A percentile compares a stretch with the other conserved stretches of the same genome.
These are phyloP conservation scores for Alternaria sp. DNA, from an alignment of 2,329 filamentous ascomycete species.

Conservation along the genomic window DNA sequence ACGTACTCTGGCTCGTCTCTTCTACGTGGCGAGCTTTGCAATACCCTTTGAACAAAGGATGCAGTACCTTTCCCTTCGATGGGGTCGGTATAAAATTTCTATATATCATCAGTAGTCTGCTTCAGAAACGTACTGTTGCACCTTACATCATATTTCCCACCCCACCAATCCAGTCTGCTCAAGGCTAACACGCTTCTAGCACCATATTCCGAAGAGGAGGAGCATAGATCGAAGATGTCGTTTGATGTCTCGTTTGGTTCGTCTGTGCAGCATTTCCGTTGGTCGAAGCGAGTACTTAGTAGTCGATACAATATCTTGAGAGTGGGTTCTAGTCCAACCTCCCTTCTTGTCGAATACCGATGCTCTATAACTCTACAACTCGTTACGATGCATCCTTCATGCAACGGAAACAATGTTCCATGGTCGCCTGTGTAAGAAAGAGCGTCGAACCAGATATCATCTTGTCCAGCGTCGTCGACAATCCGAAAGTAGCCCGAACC, in stretches of 20 bases:
- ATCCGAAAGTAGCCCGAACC: constrained; percentile 29
- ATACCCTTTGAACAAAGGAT: constrained; percentile 18
- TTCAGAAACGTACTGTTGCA: neutral
- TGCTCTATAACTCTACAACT: constrained; percentile 28
- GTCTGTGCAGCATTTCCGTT: neutral
- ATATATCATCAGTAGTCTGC: neutral
- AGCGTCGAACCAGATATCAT: constrained; percentile 26
- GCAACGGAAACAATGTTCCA: constrained; percentile 36
- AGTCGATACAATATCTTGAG: constrained; percentile 21
- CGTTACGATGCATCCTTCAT: constrained; percentile 34
- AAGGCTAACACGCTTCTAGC: constrained; percentile 32
- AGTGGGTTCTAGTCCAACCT: constrained; percentile 1
- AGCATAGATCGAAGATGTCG: constrained; percentile 32
- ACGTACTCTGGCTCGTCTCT: neutral
- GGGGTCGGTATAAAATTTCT: constrained; percentile 40
- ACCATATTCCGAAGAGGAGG: constrained; percentile 18
- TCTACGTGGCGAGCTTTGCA: constrained; percentile 17
- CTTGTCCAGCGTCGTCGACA: constrained; percentile 14
- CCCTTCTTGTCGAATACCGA: neutral
- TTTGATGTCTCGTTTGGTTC: constrained; percentile 9
- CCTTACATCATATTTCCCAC: constrained; percentile 33
- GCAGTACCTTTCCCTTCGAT: constrained; percentile 18
- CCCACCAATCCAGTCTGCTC: constrained; percentile 37
- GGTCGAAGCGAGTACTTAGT: constrained; percentile 21
- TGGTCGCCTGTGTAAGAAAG: constrained; percentile 17